Evolutionary conservation across 306 rosid species (phyloP), one percentile per base, ranked within the genome.

Genomic region (Acacia acuminata): DNA sequence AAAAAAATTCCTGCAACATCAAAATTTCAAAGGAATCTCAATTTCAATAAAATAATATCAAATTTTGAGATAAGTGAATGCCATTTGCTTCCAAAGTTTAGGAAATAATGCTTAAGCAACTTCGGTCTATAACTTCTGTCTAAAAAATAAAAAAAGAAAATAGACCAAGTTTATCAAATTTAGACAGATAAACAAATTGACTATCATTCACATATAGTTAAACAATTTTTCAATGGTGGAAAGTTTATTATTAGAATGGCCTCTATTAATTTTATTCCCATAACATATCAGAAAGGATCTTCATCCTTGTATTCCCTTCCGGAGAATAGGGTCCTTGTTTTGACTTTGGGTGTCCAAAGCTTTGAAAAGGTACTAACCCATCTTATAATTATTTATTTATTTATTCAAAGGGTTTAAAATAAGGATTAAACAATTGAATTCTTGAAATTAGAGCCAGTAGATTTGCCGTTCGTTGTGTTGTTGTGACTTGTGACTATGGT

Each of bases 321-420:
- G 1, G 38, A 63, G 20, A 13, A 4, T 7, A 17, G 27, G 27
- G 25, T 17, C 73, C 40, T 36, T n/a, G 8, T 45, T 45, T 3
- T 73, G 85, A 86, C 85, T 81, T 81, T 77, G 14, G 78, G 15
- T 24, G 51, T 56, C 58, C 51, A 25, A n/a, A 83, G n/a, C 47
- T 15, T 44, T 60, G 82, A 84, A 53, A 81, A 77, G 32, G 34
- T 67, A 81, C 80, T 47, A 36, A 32, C 36, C 50, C 48, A 19
- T 38, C 47, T 67, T 56, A 45, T 76, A 65, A 4, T 58, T 22
- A 17, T 67, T n/a, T 76, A 72, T 3, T 58, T 58, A 22, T n/a
- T 1, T 47, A 38, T 66, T 80, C 44, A 30, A 2, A 47, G 67
- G 22, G 69, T 5, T 83, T 71, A 48, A 61, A 74, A 55, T 68